Percentiles rank a stretch among this genome's conserved stretches.
phyloP scores from a whole-genome alignment of 352 stramenopile genomes.

The Saprolegnia diclina region DNA sequence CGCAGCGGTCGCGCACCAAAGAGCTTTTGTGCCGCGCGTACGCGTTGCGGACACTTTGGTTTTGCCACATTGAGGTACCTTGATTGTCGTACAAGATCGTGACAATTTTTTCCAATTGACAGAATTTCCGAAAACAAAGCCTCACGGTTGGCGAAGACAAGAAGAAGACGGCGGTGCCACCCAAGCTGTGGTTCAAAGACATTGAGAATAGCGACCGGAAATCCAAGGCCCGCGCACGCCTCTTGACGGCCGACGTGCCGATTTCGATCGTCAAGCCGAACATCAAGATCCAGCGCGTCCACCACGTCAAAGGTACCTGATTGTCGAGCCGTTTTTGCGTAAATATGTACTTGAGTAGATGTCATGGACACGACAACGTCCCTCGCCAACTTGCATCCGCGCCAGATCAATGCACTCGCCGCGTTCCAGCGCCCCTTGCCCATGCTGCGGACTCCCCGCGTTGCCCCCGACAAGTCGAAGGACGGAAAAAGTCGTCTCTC shows the following conservation, averaged over 20 bases:
- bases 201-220: slow-evolving; percentile 5
- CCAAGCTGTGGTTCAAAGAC: slow-evolving; percentile 23
- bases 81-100: too few species aligned
- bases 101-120: too few species aligned
- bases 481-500: too few species aligned
- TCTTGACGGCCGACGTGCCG: not conserved
- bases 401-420: not conserved
- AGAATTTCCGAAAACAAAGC: not conserved
- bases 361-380: not conserved
- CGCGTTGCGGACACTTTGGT: slow-evolving; percentile 24
- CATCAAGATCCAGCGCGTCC: not conserved
- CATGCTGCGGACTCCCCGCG: too few species aligned
- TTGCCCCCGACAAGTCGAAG: too few species aligned
- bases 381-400: not conserved
- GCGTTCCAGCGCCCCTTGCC: too few species aligned
- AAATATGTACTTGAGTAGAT: not conserved
- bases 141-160: slow-evolving; percentile 1
- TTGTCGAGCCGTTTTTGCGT: not conserved
- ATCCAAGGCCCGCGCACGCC: not conserved
- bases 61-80: slow-evolving; percentile 16
- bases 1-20: not conserved
- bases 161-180: not conserved
- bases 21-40: slow-evolving; percentile 9
- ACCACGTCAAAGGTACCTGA: not conserved
- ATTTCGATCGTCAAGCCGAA: not conserved